A percentile compares a stretch with the other conserved stretches of the same genome.
These are phyloP conservation scores for Fraxinus xanthoxyloides DNA, from an alignment of 305 asterid species.

Conservation along the genomic window DNA sequence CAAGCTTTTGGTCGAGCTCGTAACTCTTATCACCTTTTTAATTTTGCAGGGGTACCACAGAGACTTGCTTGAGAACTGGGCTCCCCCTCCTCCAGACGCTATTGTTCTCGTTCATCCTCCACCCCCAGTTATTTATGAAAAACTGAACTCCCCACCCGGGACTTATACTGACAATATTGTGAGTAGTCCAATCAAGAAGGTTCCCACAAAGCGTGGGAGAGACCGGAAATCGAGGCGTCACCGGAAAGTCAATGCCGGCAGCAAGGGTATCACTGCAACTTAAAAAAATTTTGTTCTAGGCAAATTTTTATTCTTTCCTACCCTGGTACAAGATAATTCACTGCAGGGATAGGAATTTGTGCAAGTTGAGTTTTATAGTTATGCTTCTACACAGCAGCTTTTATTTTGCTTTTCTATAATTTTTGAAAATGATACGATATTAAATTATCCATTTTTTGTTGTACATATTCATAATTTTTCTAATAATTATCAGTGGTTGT, in stretches of 20 bases:
- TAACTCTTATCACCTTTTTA: not conserved
- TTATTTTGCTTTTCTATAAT: conserved; percentile 9
- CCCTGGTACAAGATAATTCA: conserved; percentile 36
- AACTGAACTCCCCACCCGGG: conserved; percentile 11
- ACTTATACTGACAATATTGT: conserved; percentile 18
- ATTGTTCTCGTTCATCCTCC: conserved; percentile 38
- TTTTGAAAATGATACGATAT: conserved; percentile 14
- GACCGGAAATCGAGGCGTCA: conserved; percentile 65
- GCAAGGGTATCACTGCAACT: conserved; percentile 33
- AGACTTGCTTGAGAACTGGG: conserved; percentile 57
- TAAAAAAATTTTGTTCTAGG: conserved; percentile 39
- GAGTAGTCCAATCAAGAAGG: conserved; percentile 28
- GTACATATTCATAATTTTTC: not conserved
- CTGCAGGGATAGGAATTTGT: conserved; percentile 40
- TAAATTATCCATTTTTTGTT: not conserved
- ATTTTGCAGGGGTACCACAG: conserved; percentile 74
- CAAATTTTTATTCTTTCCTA: conserved; percentile 37
- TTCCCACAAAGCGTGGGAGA: conserved; percentile 46
- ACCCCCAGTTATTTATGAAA: conserved; percentile 32
- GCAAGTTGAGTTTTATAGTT: conserved; percentile 41
- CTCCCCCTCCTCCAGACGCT: conserved; percentile 42
- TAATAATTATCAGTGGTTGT: conserved; percentile 1
- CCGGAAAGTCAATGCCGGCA: conserved; percentile 54
- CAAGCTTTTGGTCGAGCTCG: not conserved
- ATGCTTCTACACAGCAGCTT: conserved; percentile 24